These are phyloP conservation scores for Zygoascus tannicola DNA, from an alignment of 805 yeast genomes.

Conservation along the genomic window DNA sequence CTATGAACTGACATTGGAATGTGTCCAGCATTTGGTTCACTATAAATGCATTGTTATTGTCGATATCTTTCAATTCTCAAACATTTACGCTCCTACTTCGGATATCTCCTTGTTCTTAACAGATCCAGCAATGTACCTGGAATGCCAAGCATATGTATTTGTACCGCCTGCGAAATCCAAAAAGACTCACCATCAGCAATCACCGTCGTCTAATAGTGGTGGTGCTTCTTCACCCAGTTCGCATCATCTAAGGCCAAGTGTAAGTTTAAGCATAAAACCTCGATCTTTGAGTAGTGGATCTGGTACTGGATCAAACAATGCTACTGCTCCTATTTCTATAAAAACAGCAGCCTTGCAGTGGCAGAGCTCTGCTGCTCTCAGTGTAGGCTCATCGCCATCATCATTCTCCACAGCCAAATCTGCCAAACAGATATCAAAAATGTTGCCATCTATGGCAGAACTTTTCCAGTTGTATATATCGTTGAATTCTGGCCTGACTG, in stretches of 20 bases:
- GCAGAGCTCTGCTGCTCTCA: background rate
- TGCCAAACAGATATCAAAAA: background rate
- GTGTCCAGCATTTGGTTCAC: slow-evolving; percentile 85
- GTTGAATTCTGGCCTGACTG: slow-evolving; percentile 64
- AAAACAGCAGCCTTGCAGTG: background rate
- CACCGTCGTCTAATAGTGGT: background rate
- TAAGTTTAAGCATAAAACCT: background rate
- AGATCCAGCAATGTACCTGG: slow-evolving; percentile 57
- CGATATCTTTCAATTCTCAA: slow-evolving; percentile 83
- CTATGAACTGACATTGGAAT: slow-evolving; percentile 64
- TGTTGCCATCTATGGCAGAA: slow-evolving; percentile 9
- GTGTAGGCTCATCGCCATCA: slow-evolving; percentile 13
- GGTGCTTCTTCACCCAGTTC: slow-evolving; percentile 4
- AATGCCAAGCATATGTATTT: slow-evolving; percentile 77
- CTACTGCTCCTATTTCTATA: background rate
- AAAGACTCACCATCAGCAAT: background rate
- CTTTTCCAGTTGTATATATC: slow-evolving; percentile 69
- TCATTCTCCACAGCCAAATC: slow-evolving; percentile 19
- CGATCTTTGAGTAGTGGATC: background rate
- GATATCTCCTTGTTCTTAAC: slow-evolving; percentile 58
- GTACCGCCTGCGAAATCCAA: slow-evolving; percentile 15
- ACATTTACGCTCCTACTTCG: slow-evolving; percentile 83
- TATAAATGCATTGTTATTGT: slow-evolving; percentile 75
- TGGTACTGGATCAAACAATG: background rate
- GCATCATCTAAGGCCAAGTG: background rate